Evolutionary conservation across 1,139 yeast species (phyloP), one percentile per base, ranked within the genome.

Genomic region (Taphrina sp.): DNA sequence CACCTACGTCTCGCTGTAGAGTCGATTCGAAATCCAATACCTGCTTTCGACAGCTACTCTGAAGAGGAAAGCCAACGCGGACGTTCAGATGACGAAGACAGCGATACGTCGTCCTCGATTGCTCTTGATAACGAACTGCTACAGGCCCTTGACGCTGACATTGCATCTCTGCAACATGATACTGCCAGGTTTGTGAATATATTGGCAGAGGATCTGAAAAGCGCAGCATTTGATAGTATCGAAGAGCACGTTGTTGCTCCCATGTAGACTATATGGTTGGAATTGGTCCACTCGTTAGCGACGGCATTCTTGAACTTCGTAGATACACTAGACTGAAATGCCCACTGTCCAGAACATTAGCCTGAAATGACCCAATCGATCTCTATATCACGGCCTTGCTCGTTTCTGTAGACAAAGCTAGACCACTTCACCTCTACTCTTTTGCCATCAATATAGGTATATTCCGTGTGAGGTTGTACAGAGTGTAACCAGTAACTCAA

Each of bases 1-100:
- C 58, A 56, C 17, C 20, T 56, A 36, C 43, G 52, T 31, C 41
- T 56, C 20, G 58, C 58, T 10, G 42, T 56, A 10, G 58, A 56
- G 20, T 41, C 58, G n/a, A 49, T 56, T 20, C 31, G 52, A 16
- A 51, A 51, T 23, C 58, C 58, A 14, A 16, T 49, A 46, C 54
- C 54, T n/a, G 34, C 38, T 10, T 49, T 49, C 38, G 36, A 29
- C 7, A 37, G 19, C 16, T 20, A 26, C 3, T 17, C 17, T 12
- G 38, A 33, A 7, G 31, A 19, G 14, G 33, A 23, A 33, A 19
- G 5, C 16, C 35, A 36, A 10, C 17, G 14, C 4, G 19, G 16
- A 5, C 34, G 3, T 3, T 1, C 26, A 24, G 29, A 16, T 19
- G 36, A 14, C 7, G 38, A 17, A 5, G 47, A 19, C 8, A n/a